Conservation (phyloP, 2,329 filamentous ascomycete species). For the Blastomyces percursus region DNA sequence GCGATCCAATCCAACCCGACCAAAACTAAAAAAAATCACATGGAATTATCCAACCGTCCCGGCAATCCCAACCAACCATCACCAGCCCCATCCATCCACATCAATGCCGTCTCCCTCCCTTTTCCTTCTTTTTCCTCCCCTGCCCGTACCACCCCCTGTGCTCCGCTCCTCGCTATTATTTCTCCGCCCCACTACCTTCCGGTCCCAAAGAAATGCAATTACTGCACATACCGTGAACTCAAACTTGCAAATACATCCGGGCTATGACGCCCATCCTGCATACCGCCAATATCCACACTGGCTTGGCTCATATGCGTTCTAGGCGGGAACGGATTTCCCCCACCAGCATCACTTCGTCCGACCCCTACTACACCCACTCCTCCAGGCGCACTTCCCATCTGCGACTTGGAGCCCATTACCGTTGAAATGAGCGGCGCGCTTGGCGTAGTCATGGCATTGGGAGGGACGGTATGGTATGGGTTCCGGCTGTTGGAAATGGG, state of each 20-base stretch:
- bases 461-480: constrained; percentile 21
- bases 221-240: constrained; percentile 35
- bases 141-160: not conserved
- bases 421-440: not conserved
- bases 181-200: constrained; percentile 7
- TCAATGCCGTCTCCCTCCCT: not conserved
- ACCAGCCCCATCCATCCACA: not conserved
- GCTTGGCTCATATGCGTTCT: constrained; percentile 37
- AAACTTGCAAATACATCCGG: constrained; percentile 42
- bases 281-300: constrained; percentile 38
- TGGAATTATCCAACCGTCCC: not conserved
- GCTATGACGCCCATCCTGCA: constrained; percentile 39
- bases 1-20: not conserved
- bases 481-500: constrained; percentile 19
- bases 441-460: constrained; percentile 4
- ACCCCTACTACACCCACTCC: not conserved
- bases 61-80: not conserved
- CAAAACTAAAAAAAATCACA: not conserved
- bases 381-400: not conserved
- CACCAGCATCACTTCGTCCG: not conserved
- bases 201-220: not conserved
- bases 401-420: not conserved
- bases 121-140: not conserved
- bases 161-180: not conserved
- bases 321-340: not conserved